phyloP scores from a whole-genome alignment of 352 stramenopile genomes.

The Globisporangium polare region DNA sequence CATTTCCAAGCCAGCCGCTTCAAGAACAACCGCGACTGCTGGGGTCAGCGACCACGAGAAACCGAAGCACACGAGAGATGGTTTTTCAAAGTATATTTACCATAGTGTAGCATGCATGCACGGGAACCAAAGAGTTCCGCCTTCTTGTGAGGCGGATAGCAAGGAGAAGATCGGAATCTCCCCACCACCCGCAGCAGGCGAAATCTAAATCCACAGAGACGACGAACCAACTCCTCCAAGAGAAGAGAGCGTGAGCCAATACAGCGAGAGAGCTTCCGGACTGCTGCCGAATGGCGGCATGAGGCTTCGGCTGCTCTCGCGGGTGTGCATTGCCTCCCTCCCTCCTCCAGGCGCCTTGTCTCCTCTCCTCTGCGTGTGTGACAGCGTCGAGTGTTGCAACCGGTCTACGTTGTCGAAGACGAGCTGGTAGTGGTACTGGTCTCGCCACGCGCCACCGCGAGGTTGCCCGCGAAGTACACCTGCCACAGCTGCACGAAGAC shows the following conservation, averaged over 20 bases:
- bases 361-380: not conserved
- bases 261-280: not conserved
- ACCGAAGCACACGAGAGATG: not conserved
- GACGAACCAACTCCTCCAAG: not conserved
- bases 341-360: no score
- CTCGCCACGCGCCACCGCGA: constrained; percentile 53
- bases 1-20: no score
- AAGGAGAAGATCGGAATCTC: not conserved
- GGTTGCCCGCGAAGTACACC: constrained; percentile 75
- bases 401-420: constrained; percentile 12
- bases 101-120: constrained; percentile 9
- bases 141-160: not conserved
- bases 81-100: constrained; percentile 11
- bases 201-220: not conserved
- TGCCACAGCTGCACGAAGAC: constrained; percentile 89
- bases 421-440: constrained; percentile 1
- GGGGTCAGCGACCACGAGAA: no score
- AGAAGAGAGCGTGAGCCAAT: no score
- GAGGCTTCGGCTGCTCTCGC: not conserved
- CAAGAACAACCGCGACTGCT: no score
- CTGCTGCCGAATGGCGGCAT: not conserved
- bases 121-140: constrained; percentile 2
- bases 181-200: not conserved
- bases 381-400: no score
- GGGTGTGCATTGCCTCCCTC: no score